Evolutionary conservation across 2,329 filamentous ascomycete species (phyloP), one percentile per base, ranked within the genome.

Genomic region (Chrysoporthe austroafricana): DNA sequence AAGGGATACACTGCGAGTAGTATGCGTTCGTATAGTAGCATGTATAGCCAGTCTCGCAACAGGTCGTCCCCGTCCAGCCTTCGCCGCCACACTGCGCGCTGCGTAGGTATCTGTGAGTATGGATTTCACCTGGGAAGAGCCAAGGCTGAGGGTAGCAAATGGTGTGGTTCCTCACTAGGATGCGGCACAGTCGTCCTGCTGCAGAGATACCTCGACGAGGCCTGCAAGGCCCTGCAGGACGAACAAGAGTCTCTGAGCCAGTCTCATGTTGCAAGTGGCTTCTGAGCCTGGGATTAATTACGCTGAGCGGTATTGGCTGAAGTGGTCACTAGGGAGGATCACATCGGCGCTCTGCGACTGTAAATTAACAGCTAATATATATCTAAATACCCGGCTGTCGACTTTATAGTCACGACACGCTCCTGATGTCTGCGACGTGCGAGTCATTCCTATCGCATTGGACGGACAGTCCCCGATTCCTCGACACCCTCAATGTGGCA

Each of bases 1-100:
- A 39, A 13, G 57, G 57, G 13, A 59, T 6, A 43, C 62, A 63
- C 62, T 63, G 62, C 26, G 62, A 63, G 34, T 63, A 63, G 62
- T 63, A 63, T 14, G 48, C 11, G 32, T 63, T 63, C 26, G 44
- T 63, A 1, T 21, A 34, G 34, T 0, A 52, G 62, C 62, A 63
- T 39, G 62, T 42, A 32, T 54, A 63, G 26, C 44, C 44, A 16
- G 44, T 63, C 32, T 32, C 62, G 18, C 62, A 63, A 26, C 36
- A 43, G 18, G 62, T 63, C 18, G 62, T 26, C 18, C 62, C 62
- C 36, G 62, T 63, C 44, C 50, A 63, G 21, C 62, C 62, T 2
- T 54, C n/a, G 3, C 62, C 62, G 26, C 62, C 62, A 16, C 62
- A 63, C 32, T 63, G 62, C 14, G 62, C 62, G 26, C 62, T 52